phyloP scores from a whole-genome alignment of 2,329 filamentous ascomycete species.

The Trichophyton verrucosum region DNA sequence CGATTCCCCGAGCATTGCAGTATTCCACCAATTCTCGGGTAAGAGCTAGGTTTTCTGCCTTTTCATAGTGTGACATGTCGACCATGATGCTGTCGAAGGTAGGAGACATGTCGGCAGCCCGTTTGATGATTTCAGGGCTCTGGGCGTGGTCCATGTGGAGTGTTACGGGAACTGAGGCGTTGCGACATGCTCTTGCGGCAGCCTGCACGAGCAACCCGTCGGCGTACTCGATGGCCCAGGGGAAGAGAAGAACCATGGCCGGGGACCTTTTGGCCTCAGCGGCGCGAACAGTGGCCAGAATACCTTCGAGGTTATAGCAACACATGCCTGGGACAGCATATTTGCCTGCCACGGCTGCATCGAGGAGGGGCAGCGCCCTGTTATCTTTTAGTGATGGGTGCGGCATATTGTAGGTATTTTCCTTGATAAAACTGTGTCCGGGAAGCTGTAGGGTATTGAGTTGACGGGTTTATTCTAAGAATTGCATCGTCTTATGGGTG shows the following conservation, averaged over 20 bases:
- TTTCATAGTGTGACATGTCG: slow-evolving; percentile 62
- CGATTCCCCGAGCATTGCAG: slow-evolving; percentile 53
- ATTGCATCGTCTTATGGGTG: not conserved
- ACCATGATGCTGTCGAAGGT: slow-evolving; percentile 64
- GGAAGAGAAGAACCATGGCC: slow-evolving; percentile 61
- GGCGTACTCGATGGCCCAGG: slow-evolving; percentile 59
- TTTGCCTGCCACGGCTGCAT: slow-evolving; percentile 42
- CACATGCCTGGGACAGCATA: slow-evolving; percentile 52
- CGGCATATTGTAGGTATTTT: not conserved
- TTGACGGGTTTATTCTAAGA: not conserved
- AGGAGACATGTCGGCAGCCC: slow-evolving; percentile 46
- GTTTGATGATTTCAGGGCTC: slow-evolving; percentile 48
- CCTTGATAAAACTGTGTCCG: not conserved
- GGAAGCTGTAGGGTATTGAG: not conserved
- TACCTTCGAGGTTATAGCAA: slow-evolving; percentile 58
- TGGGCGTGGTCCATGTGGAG: slow-evolving; percentile 58
- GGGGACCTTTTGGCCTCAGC: slow-evolving; percentile 56
- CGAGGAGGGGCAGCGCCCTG: slow-evolving; percentile 45
- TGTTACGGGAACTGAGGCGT: slow-evolving; percentile 47
- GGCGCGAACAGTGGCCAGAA: slow-evolving; percentile 55
- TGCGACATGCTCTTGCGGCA: slow-evolving; percentile 44
- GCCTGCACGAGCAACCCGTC: slow-evolving; percentile 44
- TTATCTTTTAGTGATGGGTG: slow-evolving; percentile 31
- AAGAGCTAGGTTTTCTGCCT: slow-evolving; percentile 54
- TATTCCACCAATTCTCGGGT: slow-evolving; percentile 51